Percentiles rank a stretch among this genome's conserved stretches.
These are phyloP conservation scores for Backusella mclennaniae DNA, from an alignment of 192 early-diverging fungal genomes.

Conservation along the genomic window DNA sequence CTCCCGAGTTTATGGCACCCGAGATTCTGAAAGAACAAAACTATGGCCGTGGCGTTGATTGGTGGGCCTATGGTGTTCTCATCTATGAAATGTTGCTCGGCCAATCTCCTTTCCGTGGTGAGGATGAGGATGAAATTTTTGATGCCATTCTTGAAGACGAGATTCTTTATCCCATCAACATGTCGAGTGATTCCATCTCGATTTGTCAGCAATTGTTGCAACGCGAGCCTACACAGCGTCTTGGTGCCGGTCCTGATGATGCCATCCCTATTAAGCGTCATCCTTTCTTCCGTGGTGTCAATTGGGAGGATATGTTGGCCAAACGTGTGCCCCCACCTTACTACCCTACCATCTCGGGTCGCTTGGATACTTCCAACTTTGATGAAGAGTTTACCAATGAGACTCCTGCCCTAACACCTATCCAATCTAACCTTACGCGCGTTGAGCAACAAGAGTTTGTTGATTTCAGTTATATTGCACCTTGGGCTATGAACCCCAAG, in stretches of 20 bases:
- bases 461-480: constrained; percentile 89
- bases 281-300: constrained; percentile 91
- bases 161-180: constrained; percentile 58
- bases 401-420: constrained; percentile 87
- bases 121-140: constrained; percentile 74
- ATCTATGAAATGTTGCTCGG: constrained; percentile 90
- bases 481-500: constrained; percentile 57
- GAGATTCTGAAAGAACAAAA: constrained; percentile 52
- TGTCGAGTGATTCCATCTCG: constrained; percentile 20
- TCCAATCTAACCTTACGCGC: constrained; percentile 75
- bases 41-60: constrained; percentile 77
- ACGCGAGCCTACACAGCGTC: constrained; percentile 80
- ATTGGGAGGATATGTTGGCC: constrained; percentile 92
- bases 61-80: constrained; percentile 86
- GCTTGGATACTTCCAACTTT: constrained; percentile 95
- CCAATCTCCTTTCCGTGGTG: constrained; percentile 78
- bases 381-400: constrained; percentile 96
- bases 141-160: constrained; percentile 81
- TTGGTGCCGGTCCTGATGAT: constrained; percentile 80
- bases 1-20: constrained; percentile 72
- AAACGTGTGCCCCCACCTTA: constrained; percentile 86
- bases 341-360: constrained; percentile 71
- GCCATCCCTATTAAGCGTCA: constrained; percentile 92
- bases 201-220: constrained; percentile 60
- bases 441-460: constrained; percentile 92